Percentiles rank a stretch among this genome's conserved stretches.
Evolutionary conservation across 2,329 filamentous ascomycete species (phyloP).

Genomic region (Xylaria sp.): DNA sequence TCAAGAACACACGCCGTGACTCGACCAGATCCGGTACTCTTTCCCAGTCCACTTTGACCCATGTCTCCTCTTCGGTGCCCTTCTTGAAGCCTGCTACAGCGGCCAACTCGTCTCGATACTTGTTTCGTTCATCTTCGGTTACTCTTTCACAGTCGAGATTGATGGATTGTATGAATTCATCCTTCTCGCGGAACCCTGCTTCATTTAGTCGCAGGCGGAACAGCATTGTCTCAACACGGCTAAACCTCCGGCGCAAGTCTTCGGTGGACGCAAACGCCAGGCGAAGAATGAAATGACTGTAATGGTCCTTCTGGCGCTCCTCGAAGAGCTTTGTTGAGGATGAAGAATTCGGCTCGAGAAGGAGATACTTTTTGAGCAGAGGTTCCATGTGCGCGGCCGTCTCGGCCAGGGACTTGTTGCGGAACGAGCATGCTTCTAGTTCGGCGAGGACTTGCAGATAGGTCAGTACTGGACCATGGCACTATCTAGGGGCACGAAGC

Average conservation of each 20-base stretch:
- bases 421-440: slow-evolving; percentile 93
- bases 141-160: slow-evolving; percentile 88
- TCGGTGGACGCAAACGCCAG: slow-evolving; percentile 93
- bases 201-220: slow-evolving; percentile 84
- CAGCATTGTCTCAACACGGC: slow-evolving; percentile 86
- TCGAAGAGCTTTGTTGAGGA: slow-evolving; percentile 64
- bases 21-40: slow-evolving; percentile 92
- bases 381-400: slow-evolving; percentile 86
- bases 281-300: slow-evolving; percentile 95
- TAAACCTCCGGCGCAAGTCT: slow-evolving; percentile 87
- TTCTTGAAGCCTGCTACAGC: slow-evolving; percentile 58
- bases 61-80: slow-evolving; percentile 78
- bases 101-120: slow-evolving; percentile 70
- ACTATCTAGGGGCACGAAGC: slow-evolving; percentile 29
- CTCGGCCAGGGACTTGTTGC: slow-evolving; percentile 86
- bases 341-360: slow-evolving; percentile 48
- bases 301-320: slow-evolving; percentile 94
- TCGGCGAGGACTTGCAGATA: slow-evolving; percentile 76
- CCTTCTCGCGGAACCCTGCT: slow-evolving; percentile 79
- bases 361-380: slow-evolving; percentile 76
- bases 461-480: slow-evolving; percentile 36
- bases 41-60: slow-evolving; percentile 98
- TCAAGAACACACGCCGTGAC: slow-evolving; percentile 78
- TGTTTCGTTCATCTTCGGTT: slow-evolving; percentile 78
- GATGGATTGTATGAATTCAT: slow-evolving; percentile 79